Conservation (phyloP, 1,284 basidiomycete genomes). For the Cryptococcus jaspeensis region DNA sequence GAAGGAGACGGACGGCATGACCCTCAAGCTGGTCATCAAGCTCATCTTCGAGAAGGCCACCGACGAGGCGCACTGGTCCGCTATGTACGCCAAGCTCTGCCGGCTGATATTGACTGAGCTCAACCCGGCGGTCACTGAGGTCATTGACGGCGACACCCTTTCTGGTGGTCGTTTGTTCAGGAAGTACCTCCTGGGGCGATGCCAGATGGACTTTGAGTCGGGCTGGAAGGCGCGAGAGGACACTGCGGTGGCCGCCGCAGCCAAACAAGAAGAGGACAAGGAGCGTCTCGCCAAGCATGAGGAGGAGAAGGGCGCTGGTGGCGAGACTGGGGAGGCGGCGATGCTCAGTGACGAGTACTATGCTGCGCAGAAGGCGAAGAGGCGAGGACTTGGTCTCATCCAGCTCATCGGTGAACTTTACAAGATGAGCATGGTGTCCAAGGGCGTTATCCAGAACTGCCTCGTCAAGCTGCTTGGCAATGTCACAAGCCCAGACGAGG, state of each 20-base stretch:
- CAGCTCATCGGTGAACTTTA: constrained; percentile 97
- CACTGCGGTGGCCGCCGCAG: constrained; percentile 56
- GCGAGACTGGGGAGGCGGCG: constrained; percentile 57
- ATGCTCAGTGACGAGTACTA: constrained; percentile 97
- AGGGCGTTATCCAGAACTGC: constrained; percentile 94
- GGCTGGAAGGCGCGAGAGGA: constrained; percentile 65
- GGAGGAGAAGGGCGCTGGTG: constrained; percentile 43
- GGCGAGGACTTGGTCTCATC: constrained; percentile 92
- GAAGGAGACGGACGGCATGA: constrained; percentile 88
- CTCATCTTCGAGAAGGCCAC: constrained; percentile 97
- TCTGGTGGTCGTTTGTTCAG: constrained; percentile 82
- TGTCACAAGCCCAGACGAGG: constrained; percentile 91
- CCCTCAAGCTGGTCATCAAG: constrained; percentile 90
- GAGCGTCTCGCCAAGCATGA: constrained; percentile 55
- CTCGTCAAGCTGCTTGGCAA: constrained; percentile 91
- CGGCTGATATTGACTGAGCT: constrained; percentile 91
- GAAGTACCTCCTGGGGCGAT: constrained; percentile 87
- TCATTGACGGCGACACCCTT: constrained; percentile 79
- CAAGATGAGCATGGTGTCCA: constrained; percentile 92
- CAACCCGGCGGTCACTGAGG: constrained; percentile 81
- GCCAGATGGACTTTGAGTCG: constrained; percentile 91
- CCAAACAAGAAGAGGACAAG: constrained; percentile 59
- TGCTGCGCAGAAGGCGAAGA: constrained; percentile 92
- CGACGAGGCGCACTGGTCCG: constrained; percentile 90
- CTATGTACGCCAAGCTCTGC: constrained; percentile 95